These are phyloP conservation scores for Coelomomyces lativittatus DNA, from an alignment of 371 early-diverging fungal species.

Conservation along the genomic window DNA sequence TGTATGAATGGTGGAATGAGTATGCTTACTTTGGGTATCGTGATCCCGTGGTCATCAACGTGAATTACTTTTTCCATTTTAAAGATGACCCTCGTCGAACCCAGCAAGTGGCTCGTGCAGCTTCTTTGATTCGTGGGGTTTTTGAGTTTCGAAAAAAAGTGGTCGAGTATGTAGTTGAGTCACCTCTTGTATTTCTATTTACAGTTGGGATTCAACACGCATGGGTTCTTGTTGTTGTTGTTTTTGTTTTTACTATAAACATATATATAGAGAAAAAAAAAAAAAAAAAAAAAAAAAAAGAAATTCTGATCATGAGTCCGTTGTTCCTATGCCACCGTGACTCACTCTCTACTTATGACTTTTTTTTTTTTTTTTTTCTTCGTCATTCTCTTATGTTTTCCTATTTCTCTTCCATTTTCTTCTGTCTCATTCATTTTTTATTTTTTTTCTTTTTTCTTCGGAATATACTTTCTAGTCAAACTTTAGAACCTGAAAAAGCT, in stretches of 20 bases:
- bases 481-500: conserved; percentile 66
- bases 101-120: not conserved
- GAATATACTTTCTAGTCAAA: conserved; percentile 50
- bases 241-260: no score
- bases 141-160: not conserved
- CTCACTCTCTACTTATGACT: no score
- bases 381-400: not conserved
- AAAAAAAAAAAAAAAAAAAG: no score
- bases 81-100: conserved; percentile 1
- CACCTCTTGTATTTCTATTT: no score
- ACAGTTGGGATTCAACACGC: no score
- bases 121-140: not conserved
- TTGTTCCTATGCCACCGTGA: no score
- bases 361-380: not conserved
- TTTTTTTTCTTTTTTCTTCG: conserved; percentile 75
- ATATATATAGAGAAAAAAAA: no score
- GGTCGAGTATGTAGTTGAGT: not conserved
- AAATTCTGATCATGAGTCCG: no score
- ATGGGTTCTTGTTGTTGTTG: no score
- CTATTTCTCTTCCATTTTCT: not conserved
- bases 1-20: conserved; percentile 91
- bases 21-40: conserved; percentile 82
- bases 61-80: conserved; percentile 52
- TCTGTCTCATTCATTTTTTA: conserved; percentile 74
- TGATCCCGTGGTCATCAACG: conserved; percentile 78